Evolutionary conservation across 352 stramenopile genomes (phyloP).

Genomic region (Phytopythium helicoides): DNA sequence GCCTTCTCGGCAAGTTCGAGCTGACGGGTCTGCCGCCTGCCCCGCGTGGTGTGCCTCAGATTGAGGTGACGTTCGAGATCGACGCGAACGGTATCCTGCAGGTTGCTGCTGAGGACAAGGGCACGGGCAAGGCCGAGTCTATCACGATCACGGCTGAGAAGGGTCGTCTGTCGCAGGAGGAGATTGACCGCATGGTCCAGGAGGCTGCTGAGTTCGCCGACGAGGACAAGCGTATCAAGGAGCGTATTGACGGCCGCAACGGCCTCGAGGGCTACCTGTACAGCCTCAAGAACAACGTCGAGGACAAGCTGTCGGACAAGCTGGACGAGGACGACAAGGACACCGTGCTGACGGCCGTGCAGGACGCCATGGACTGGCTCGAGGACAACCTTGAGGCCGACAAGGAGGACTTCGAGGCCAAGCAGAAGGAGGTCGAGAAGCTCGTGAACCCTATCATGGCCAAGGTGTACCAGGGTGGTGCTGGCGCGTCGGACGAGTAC

Average conservation of each 20-base stretch:
- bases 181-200: constrained; percentile 99
- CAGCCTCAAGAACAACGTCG: constrained; percentile 93
- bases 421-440: constrained; percentile 99
- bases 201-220: constrained; percentile 99
- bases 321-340: constrained; percentile 95
- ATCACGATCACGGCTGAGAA: constrained; percentile 99
- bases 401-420: constrained; percentile 96
- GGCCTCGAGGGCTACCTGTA: constrained; percentile 97
- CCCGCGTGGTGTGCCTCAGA: constrained; percentile 97
- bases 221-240: constrained; percentile 97
- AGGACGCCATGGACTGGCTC: constrained; percentile 99
- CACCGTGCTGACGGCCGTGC: constrained; percentile 86
- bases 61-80: constrained; percentile 99
- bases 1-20: constrained; percentile 99
- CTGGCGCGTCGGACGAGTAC: constrained; percentile 57
- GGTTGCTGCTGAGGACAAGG: constrained; percentile 98
- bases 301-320: constrained; percentile 96
- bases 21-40: constrained; percentile 97
- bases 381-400: constrained; percentile 98
- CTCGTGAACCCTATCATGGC: constrained; percentile 98
- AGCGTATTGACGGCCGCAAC: constrained; percentile 97
- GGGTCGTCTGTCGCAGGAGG: constrained; percentile 97
- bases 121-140: constrained; percentile 96
- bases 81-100: constrained; percentile 99
- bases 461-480: constrained; percentile 94